phyloP scores from a whole-genome alignment of 495 filamentous ascomycete species.

The Xylaria castorea region DNA sequence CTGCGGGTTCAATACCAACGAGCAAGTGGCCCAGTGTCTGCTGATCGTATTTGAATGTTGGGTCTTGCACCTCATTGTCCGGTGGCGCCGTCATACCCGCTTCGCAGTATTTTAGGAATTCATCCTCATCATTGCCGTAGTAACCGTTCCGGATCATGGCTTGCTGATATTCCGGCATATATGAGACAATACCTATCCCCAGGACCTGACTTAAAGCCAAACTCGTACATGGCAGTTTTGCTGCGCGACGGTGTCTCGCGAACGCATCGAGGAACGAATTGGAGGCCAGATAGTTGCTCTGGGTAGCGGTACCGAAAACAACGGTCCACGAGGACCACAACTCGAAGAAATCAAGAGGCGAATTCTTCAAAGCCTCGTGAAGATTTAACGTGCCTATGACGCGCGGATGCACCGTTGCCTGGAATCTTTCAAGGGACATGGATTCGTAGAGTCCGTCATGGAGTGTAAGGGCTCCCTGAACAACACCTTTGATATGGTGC shows the following conservation, averaged over 20 bases:
- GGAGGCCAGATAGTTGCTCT: conserved; percentile 62
- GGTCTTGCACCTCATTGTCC: background rate
- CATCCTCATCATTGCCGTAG: conserved; percentile 11
- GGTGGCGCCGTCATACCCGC: background rate
- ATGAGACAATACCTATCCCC: background rate
- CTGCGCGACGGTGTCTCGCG: conserved; percentile 30
- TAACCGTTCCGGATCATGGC: background rate
- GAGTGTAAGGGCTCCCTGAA: conserved; percentile 1
- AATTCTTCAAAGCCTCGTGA: background rate
- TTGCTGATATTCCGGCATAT: conserved; percentile 3
- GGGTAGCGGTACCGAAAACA: conserved; percentile 31
- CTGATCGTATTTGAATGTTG: conserved; percentile 5
- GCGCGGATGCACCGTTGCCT: background rate
- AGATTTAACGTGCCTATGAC: conserved; percentile 11
- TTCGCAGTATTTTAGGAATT: conserved; percentile 10
- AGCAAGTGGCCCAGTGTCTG: background rate
- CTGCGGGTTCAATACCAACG: conserved; percentile 13
- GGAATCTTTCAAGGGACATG: background rate
- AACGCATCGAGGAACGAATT: conserved; percentile 61
- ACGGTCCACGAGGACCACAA: conserved; percentile 4
- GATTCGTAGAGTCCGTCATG: background rate
- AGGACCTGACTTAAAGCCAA: background rate
- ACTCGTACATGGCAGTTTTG: background rate
- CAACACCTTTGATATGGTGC: conserved; percentile 38
- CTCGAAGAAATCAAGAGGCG: conserved; percentile 10